Base-by-base conservation (phyloP, 805 yeast species). In the Starmerella khaoyaiensis region DNA sequence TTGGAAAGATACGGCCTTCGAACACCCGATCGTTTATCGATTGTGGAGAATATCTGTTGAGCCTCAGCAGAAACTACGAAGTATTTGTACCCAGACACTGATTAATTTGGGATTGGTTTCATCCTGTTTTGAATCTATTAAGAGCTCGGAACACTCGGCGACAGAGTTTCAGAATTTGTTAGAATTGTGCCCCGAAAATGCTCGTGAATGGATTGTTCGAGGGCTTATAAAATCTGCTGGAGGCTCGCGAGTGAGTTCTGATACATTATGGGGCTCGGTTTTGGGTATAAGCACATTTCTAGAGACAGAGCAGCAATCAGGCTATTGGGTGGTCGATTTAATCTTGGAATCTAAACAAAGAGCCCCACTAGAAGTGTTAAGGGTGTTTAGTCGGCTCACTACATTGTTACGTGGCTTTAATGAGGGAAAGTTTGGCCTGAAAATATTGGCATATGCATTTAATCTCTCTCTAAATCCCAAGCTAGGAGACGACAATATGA, bases 401-500 rank as follows among this genome's bases (percentile, higher is more conserved):
- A n/a, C 26, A 23, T 11, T n/a, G 26, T n/a, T n/a, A 11, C 26
- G 26, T 23, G 26, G 17, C 8, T 17, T n/a, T n/a, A n/a, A n/a
- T n/a, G n/a, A n/a, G n/a, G n/a, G n/a, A n/a, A n/a, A n/a, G n/a
- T n/a, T n/a, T 49, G 59, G 25, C 56, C 61, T 25, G 8, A 27
- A 33, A 1, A 52, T 74, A 4, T 70, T 61, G 31, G 60, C 69
- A 1, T 57, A 73, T 21, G 55, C 69, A 4, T 73, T 65, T 58
- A 77, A 77, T 49, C 53, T 73, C 23, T 77, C 75, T 37, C 56
- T 77, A 23, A 67, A 67, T 40, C 68, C 72, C 1, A 51, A 61
- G 64, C 62, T 35, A 31, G 59, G 6, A 39, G 54, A 0, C 53
- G 74, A 28, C 9, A 15, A 25, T 2, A 10, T 39, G 16, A 3